Evolutionary conservation across 306 rosid species (phyloP).

Genomic region (Fragaria iinumae): DNA sequence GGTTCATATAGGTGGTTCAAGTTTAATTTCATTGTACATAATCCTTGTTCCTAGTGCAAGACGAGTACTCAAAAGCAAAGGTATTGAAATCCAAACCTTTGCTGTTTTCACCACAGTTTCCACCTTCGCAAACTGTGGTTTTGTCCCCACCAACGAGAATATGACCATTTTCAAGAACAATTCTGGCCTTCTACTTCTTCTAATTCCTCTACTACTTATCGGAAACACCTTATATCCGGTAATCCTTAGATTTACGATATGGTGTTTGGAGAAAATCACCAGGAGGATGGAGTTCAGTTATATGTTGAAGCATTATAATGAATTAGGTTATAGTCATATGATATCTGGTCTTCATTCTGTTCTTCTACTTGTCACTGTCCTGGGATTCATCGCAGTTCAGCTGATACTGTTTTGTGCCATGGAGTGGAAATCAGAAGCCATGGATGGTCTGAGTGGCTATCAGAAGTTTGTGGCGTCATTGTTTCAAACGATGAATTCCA

Average conservation of each 20-base stretch:
- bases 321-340: constrained; percentile 46
- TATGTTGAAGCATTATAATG: constrained; percentile 36
- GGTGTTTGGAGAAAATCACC: constrained; percentile 32
- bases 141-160: constrained; percentile 75
- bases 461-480: constrained; percentile 48
- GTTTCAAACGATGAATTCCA: constrained; percentile 51
- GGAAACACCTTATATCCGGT: constrained; percentile 69
- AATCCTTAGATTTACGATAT: constrained; percentile 41
- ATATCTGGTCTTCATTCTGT: constrained; percentile 38
- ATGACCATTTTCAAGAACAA: constrained; percentile 69
- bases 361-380: constrained; percentile 37
- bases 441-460: constrained; percentile 55
- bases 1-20: constrained; percentile 28
- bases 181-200: constrained; percentile 56
- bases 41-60: constrained; percentile 37
- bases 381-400: constrained; percentile 43
- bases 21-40: constrained; percentile 32
- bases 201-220: constrained; percentile 37
- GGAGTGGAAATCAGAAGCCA: constrained; percentile 58
- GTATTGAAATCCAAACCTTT: constrained; percentile 40
- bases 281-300: constrained; percentile 44
- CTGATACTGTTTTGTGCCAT: constrained; percentile 42
- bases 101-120: constrained; percentile 57
- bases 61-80: constrained; percentile 35
- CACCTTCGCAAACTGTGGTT: constrained; percentile 66